Percentiles rank a stretch among this genome's conserved stretches.
These are phyloP conservation scores for Avena sativa DNA, from an alignment of 176 grass and related monocot genomes.

Conservation along the genomic window DNA sequence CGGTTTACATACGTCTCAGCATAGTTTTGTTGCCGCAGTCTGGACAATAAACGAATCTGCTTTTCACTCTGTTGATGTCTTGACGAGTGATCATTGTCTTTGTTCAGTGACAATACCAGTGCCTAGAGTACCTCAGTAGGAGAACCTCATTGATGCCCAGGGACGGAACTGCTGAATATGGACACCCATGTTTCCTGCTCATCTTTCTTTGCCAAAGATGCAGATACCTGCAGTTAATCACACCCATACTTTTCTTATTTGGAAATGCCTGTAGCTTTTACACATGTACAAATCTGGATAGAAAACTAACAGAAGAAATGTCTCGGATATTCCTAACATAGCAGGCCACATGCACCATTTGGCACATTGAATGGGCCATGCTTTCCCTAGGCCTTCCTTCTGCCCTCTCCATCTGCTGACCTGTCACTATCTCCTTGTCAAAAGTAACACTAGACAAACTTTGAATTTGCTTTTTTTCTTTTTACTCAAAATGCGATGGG, in stretches of 20 bases:
- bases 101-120: background rate
- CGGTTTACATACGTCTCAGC: background rate
- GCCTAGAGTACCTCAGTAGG: conserved; percentile 15
- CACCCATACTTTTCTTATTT: background rate
- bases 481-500: background rate
- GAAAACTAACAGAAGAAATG: background rate
- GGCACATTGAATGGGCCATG: background rate
- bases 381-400: background rate
- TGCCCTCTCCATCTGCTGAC: background rate
- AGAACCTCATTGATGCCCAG: background rate
- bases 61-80: background rate
- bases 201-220: conserved; percentile 2
- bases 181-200: background rate
- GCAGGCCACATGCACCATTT: background rate
- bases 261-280: background rate
- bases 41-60: background rate
- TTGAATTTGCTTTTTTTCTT: background rate
- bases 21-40: background rate
- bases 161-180: background rate
- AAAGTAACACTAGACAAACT: background rate
- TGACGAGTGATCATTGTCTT: background rate
- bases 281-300: background rate
- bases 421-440: conserved; percentile 4
- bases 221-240: background rate
- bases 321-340: background rate